Evolutionary conservation across 2,329 filamentous ascomycete genomes (phyloP), one percentile per base, ranked within the genome.

Genomic region (Diaporthe vaccinii): DNA sequence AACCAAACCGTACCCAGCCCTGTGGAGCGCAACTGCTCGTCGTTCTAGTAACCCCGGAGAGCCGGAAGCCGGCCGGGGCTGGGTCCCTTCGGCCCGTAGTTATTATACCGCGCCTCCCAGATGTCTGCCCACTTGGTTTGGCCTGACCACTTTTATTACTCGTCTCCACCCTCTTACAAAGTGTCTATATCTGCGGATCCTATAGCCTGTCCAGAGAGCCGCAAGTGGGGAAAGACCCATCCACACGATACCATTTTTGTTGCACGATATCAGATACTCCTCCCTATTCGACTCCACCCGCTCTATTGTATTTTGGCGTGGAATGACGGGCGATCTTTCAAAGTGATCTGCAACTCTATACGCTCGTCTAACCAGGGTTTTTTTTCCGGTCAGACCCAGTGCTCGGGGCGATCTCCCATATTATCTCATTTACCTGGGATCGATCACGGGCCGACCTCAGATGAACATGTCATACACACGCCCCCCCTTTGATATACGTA

Each of bases 371-470:
- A 20, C 65, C 65, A 39, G 65, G 65, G 22, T 41, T 36, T 25
- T 12, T 39, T 39, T 14, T 39, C 12, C 12, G n/a, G n/a, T 28
- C 49, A 28, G 31, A 25, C 65, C 31, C 49, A 53, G 65, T 69
- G 49, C 65, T 69, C 65, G 49, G 49, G 65, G 49, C 46, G 65
- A 69, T 69, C 65, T 68, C 49, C 49, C 65, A 41, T 55, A 55
- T 41, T 69, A 34, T 41, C 49, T 46, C 34, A 41, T 55, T 34
- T 69, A 41, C 65, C 65, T 55, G 65, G 65, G 34, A 69, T 69
- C 65, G 65, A 69, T 69, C 65, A 55, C 49, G 34, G 49, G 17
- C 65, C 49, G 46, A 69, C n/a, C 65, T 55, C 65, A 55, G 65
- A 69, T 55, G 65, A 69, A 55, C 46, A 41, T 55, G 61, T 39